Evolutionary conservation across 768 basidiomycete species (phyloP).

Genomic region (Agrocybe praecox): DNA sequence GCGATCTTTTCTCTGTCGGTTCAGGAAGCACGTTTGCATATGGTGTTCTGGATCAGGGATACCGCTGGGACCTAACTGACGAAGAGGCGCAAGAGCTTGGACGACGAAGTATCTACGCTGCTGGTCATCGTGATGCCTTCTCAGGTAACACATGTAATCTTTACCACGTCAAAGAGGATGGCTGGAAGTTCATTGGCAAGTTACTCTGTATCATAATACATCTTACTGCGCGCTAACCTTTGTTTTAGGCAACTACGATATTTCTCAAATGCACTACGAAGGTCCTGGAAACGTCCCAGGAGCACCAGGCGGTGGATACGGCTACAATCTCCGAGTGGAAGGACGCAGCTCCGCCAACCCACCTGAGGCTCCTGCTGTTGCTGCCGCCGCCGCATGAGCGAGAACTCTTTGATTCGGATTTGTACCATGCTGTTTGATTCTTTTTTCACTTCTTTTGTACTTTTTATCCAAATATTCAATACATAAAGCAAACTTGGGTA

Average conservation of each 20-base stretch:
- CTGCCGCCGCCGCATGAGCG: constrained; percentile 15
- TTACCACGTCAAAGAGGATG: constrained; percentile 92
- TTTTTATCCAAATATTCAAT: not conserved
- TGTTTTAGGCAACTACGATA: constrained; percentile 83
- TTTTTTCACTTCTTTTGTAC: not conserved
- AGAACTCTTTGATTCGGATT: constrained; percentile 11
- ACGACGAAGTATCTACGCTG: constrained; percentile 92
- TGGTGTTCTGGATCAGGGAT: constrained; percentile 96
- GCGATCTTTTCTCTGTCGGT: constrained; percentile 97
- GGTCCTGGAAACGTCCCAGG: constrained; percentile 74
- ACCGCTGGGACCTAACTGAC: constrained; percentile 89
- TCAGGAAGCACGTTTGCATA: constrained; percentile 99
- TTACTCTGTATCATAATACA: constrained; percentile 9
- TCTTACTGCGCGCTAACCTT: not conserved
- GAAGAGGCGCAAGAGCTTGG: constrained; percentile 96
- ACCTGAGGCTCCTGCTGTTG: constrained; percentile 31
- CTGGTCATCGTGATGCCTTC: constrained; percentile 95
- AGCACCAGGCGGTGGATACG: constrained; percentile 69
- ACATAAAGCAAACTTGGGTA: not conserved
- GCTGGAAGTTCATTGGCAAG: constrained; percentile 95
- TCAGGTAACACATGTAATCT: constrained; percentile 96
- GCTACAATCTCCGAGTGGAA: constrained; percentile 73
- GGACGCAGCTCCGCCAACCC: constrained; percentile 57
- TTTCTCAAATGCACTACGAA: constrained; percentile 90
- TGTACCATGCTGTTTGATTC: constrained; percentile 7